Evolutionary conservation across 495 filamentous ascomycete genomes (phyloP).

Genomic region (Penicillium coprophilum): DNA sequence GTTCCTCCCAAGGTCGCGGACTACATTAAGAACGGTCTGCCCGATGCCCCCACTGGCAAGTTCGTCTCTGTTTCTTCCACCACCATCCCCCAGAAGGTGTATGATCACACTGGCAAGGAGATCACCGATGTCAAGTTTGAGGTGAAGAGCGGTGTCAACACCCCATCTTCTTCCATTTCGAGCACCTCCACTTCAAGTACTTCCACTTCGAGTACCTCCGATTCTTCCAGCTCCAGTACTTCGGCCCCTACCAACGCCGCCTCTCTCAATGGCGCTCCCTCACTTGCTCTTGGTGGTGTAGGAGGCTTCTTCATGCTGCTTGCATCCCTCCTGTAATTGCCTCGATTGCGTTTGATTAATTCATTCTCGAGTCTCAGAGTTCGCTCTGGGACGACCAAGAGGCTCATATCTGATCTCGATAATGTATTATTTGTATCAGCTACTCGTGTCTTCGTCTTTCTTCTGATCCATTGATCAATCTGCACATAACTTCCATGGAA

Average conservation of each 20-base stretch:
- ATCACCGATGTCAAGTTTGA: conserved; percentile 56
- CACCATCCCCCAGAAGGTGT: conserved; percentile 52
- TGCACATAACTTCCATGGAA: conserved; percentile 22
- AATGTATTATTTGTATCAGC: background rate
- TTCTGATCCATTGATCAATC: conserved; percentile 17
- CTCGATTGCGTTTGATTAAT: background rate
- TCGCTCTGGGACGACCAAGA: background rate
- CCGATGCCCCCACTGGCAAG: conserved; percentile 54
- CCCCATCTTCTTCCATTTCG: conserved; percentile 27
- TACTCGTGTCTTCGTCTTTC: conserved; percentile 6
- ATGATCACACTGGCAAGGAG: conserved; percentile 51
- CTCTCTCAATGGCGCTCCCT: conserved; percentile 18
- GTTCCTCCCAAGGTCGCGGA: conserved; percentile 50
- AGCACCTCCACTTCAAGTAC: conserved; percentile 20
- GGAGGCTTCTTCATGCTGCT: conserved; percentile 32
- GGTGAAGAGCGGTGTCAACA: conserved; percentile 46
- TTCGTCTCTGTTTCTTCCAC: conserved; percentile 57
- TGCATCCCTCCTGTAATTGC: conserved; percentile 25
- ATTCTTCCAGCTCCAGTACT: conserved; percentile 38
- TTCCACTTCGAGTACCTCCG: conserved; percentile 25
- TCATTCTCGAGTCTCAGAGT: background rate
- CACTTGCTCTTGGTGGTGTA: conserved; percentile 23
- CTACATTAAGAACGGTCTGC: conserved; percentile 54
- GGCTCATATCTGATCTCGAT: conserved; percentile 2
- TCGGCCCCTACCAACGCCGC: conserved; percentile 28